Conservation (phyloP, 148 eudicot species). For the Fagopyrum homotropicum region DNA sequence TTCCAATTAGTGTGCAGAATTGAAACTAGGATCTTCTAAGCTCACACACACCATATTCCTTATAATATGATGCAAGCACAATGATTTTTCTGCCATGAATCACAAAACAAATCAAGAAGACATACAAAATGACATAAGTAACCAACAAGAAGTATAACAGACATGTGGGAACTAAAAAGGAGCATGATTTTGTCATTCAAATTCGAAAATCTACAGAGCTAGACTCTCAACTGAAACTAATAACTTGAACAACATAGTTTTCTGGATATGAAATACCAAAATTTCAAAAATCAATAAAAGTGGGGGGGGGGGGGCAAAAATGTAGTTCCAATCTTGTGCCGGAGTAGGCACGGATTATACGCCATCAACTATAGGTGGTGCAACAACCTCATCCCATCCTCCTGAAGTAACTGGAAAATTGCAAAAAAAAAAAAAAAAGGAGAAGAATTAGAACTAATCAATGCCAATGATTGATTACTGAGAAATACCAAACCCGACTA, state of each 20-base stretch:
- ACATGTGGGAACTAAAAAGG: slow-evolving; percentile 5
- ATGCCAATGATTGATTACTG: not conserved
- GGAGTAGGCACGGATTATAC: not conserved
- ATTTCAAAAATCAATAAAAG: not conserved
- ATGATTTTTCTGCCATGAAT: too few species aligned
- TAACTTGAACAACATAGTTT: slow-evolving; percentile 2
- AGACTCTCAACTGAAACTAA: not conserved
- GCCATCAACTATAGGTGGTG: not conserved
- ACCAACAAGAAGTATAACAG: not conserved
- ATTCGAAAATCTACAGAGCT: not conserved
- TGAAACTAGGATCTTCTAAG: not conserved
- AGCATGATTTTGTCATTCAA: not conserved
- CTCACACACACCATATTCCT: too few species aligned
- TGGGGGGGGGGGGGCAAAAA: not conserved
- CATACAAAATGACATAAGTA: not conserved
- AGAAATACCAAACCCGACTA: too few species aligned
- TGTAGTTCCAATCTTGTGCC: slow-evolving; percentile 6
- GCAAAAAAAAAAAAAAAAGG: not conserved
- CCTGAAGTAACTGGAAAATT: slow-evolving; percentile 3
- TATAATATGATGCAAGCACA: too few species aligned
- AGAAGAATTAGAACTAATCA: not conserved
- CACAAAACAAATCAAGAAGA: not conserved
- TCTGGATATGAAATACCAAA: not conserved
- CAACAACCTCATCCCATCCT: slow-evolving; percentile 1
- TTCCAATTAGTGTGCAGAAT: not conserved